Evolutionary conservation across 2,329 filamentous ascomycete species (phyloP).

Genomic region (Fusarium sp.): DNA sequence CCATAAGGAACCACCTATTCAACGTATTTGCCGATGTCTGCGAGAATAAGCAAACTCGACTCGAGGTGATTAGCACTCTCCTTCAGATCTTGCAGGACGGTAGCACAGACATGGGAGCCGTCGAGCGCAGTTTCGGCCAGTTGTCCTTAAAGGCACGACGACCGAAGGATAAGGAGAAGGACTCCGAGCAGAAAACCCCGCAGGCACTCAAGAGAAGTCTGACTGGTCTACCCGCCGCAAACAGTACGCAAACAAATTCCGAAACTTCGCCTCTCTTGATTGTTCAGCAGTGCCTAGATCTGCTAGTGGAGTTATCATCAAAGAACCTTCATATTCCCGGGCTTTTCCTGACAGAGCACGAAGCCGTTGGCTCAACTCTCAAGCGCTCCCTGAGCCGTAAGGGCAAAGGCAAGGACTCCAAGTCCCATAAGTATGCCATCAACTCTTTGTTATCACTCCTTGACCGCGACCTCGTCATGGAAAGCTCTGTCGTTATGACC

Average conservation of each 20-base stretch:
- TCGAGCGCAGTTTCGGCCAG: conserved; percentile 94
- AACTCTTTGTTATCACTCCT: conserved; percentile 89
- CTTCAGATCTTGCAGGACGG: conserved; percentile 96
- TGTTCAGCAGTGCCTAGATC: conserved; percentile 91
- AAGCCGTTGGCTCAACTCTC: conserved; percentile 74
- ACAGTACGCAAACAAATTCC: conserved; percentile 68
- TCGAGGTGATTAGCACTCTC: conserved; percentile 91
- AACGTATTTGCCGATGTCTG: conserved; percentile 91
- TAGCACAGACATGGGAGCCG: conserved; percentile 89
- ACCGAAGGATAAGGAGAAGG: conserved; percentile 71
- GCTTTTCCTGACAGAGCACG: conserved; percentile 95
- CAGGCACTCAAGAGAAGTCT: conserved; percentile 80
- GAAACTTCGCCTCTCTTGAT: conserved; percentile 95
- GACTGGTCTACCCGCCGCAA: conserved; percentile 63
- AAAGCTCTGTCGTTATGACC: conserved; percentile 97
- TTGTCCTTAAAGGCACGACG: conserved; percentile 91
- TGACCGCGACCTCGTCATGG: conserved; percentile 94
- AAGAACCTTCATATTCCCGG: conserved; percentile 88
- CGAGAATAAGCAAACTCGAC: conserved; percentile 94
- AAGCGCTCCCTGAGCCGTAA: conserved; percentile 83
- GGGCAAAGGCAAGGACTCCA: conserved; percentile 86
- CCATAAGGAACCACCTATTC: conserved; percentile 83
- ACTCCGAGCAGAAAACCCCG: conserved; percentile 75
- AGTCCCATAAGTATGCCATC: conserved; percentile 86
- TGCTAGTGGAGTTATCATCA: conserved; percentile 83